Percentiles rank a stretch among this genome's conserved stretches.
phyloP scores from a whole-genome alignment of 768 basidiomycete genomes.

The Tylopilus sp. region DNA sequence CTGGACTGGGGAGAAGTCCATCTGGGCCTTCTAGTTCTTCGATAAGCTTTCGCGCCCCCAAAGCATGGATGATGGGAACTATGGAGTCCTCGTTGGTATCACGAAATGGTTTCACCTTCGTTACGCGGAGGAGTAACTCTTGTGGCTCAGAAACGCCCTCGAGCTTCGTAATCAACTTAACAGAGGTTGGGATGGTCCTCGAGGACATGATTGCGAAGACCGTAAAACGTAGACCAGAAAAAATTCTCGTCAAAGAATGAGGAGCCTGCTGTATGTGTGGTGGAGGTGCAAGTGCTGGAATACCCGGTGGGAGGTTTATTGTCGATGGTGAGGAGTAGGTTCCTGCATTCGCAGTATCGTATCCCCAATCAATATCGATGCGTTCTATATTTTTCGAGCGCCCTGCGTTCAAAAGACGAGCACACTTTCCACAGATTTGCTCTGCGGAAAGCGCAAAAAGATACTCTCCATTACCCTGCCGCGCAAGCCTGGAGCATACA shows the following conservation, averaged over 20 bases:
- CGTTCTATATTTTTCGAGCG: slow-evolving; percentile 43
- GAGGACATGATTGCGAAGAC: slow-evolving; percentile 32
- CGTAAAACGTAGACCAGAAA: slow-evolving; percentile 32
- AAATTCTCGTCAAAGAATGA: slow-evolving; percentile 28
- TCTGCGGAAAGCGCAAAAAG: slow-evolving; percentile 46
- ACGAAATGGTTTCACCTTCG: slow-evolving; percentile 25
- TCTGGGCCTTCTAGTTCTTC: slow-evolving; percentile 42
- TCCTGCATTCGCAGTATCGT: neutral
- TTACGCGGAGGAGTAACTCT: slow-evolving; percentile 20
- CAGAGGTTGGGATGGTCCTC: slow-evolving; percentile 20
- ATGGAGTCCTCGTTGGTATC: slow-evolving; percentile 7
- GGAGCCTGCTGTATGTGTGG: slow-evolving; percentile 35
- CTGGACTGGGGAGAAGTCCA: slow-evolving; percentile 32
- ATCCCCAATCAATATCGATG: slow-evolving; percentile 49
- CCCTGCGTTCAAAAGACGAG: slow-evolving; percentile 49
- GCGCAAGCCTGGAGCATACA: slow-evolving; percentile 52
- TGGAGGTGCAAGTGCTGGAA: slow-evolving; percentile 32
- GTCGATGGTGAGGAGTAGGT: slow-evolving; percentile 14
- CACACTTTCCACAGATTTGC: slow-evolving; percentile 46
- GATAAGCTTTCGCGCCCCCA: slow-evolving; percentile 55
- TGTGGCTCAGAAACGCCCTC: slow-evolving; percentile 22
- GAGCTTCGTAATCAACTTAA: slow-evolving; percentile 28
- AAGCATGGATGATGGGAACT: slow-evolving; percentile 45
- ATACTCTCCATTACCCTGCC: slow-evolving; percentile 48
- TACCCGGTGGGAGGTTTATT: slow-evolving; percentile 8